Evolutionary conservation across 768 basidiomycete genomes (phyloP).

Genomic region (Phaeolepiota aurea): DNA sequence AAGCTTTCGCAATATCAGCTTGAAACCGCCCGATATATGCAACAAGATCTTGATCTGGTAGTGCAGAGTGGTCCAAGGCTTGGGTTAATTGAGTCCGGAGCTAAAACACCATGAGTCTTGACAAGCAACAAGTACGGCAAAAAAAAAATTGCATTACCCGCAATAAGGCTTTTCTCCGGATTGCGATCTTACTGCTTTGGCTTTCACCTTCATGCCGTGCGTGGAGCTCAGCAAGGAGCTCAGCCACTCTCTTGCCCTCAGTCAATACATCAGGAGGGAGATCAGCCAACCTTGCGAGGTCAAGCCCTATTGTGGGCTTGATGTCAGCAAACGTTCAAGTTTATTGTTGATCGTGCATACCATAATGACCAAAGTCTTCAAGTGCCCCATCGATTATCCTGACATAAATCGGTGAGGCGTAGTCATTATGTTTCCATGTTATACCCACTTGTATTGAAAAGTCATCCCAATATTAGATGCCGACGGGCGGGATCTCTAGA

Average conservation of each 20-base stretch:
- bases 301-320: conserved; percentile 53
- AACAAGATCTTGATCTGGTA: conserved; percentile 64
- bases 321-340: not conserved
- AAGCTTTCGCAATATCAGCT: conserved; percentile 54
- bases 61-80: conserved; percentile 60
- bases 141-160: conserved; percentile 42
- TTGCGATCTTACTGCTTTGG: conserved; percentile 45
- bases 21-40: conserved; percentile 64
- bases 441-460: conserved; percentile 68
- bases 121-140: not conserved
- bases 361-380: conserved; percentile 63
- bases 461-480: conserved; percentile 55
- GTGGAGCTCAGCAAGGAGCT: conserved; percentile 49
- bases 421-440: not conserved
- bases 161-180: conserved; percentile 60
- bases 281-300: conserved; percentile 83
- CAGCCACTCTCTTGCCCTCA: conserved; percentile 56
- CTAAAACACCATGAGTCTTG: conserved; percentile 21
- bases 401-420: not conserved
- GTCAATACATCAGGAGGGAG: conserved; percentile 64
- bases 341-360: conserved; percentile 24
- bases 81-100: conserved; percentile 70
- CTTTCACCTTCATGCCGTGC: conserved; percentile 52
- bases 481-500: conserved; percentile 48
- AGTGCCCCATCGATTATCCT: conserved; percentile 72